Evolutionary conservation across 2,329 filamentous ascomycete species (phyloP).

Genomic region (Aspergillus proliferans): DNA sequence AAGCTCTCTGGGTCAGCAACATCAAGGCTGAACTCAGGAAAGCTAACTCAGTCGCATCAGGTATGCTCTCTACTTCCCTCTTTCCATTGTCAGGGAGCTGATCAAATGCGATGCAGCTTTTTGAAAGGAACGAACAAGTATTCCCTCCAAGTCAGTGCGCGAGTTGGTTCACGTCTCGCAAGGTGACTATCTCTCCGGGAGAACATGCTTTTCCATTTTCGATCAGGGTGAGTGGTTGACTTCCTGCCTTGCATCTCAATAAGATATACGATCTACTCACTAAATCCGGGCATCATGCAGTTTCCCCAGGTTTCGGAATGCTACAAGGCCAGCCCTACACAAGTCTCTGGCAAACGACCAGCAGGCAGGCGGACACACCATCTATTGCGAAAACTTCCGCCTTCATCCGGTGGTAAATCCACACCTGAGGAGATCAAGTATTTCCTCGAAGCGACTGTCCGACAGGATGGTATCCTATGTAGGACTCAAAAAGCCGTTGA

Average conservation of each 20-base stretch:
- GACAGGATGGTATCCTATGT: constrained; percentile 1
- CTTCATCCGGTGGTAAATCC: constrained; percentile 3
- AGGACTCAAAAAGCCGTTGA: constrained; percentile 7
- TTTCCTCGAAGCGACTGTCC: constrained; percentile 5
- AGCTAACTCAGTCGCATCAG: constrained; percentile 9
- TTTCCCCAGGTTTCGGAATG: constrained; percentile 11
- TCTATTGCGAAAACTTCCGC: constrained; percentile 9
- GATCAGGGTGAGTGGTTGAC: constrained; percentile 3
- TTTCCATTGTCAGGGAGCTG: too few species aligned
- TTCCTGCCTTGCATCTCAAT: too few species aligned
- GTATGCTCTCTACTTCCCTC: constrained; percentile 1
- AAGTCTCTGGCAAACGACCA: neutral
- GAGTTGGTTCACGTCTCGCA: neutral
- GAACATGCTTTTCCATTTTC: constrained; percentile 8
- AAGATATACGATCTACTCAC: neutral
- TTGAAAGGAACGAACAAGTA: constrained; percentile 2
- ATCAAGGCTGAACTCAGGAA: constrained; percentile 7
- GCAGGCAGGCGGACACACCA: constrained; percentile 1
- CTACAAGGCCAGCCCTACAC: constrained; percentile 2
- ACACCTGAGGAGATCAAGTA: constrained; percentile 7
- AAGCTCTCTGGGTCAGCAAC: constrained; percentile 9
- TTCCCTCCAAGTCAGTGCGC: constrained; percentile 6
- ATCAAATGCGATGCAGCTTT: constrained; percentile 3
- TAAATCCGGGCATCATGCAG: neutral
- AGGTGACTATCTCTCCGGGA: constrained; percentile 2